Evolutionary conservation across 2,329 filamentous ascomycete genomes (phyloP).

Genomic region (Calonectria multiphialidica): DNA sequence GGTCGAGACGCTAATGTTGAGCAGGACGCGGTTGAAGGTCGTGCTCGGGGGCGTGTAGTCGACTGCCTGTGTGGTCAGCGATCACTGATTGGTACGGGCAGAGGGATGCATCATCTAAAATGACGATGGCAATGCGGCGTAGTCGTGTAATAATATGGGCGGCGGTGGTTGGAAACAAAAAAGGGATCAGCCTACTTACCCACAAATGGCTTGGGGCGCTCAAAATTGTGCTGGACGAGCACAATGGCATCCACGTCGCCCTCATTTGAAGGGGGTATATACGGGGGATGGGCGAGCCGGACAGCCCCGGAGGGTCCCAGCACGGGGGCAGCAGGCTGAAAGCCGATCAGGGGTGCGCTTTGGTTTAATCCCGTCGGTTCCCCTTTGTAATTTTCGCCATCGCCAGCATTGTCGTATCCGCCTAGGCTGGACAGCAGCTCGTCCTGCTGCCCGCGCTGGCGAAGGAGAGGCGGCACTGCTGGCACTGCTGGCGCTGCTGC

Average conservation of each 20-base stretch:
- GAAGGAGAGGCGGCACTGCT: background rate
- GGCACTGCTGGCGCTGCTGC: too few relatives aligned
- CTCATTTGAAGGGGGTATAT: background rate
- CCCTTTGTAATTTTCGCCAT: background rate
- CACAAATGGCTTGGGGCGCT: background rate
- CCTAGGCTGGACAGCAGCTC: background rate
- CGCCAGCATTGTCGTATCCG: background rate
- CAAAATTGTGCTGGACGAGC: background rate
- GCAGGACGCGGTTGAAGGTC: slow-evolving; percentile 78
- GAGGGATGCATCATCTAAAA: background rate
- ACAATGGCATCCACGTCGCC: background rate
- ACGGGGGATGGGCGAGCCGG: background rate
- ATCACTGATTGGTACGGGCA: background rate
- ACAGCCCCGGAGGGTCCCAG: background rate
- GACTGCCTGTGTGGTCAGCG: slow-evolving; percentile 7
- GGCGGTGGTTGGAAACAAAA: background rate
- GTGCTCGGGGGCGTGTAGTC: slow-evolving; percentile 64
- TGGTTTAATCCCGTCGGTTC: slow-evolving; percentile 2
- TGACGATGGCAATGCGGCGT: background rate
- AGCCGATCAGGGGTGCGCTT: background rate
- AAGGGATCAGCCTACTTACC: background rate
- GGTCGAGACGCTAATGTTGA: slow-evolving; percentile 82
- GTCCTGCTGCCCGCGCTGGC: too few relatives aligned
- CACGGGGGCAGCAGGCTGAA: background rate
- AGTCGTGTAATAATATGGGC: background rate